phyloP scores from a whole-genome alignment of 108 stramenopile species.

The Cylindrotheca fusiformis region DNA sequence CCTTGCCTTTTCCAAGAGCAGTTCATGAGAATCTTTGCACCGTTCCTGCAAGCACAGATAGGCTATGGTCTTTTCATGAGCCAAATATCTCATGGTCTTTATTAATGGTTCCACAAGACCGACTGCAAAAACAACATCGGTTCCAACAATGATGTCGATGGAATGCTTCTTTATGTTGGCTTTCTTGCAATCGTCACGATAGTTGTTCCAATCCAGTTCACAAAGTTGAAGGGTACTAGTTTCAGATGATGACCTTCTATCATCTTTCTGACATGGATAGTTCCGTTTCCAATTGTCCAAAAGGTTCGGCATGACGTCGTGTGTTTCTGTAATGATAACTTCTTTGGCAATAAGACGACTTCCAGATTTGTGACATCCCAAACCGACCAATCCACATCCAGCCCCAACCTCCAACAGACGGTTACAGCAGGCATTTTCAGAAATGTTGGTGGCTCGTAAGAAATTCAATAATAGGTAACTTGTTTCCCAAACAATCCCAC shows the following conservation, averaged over 20 bases:
- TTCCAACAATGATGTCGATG: constrained; percentile 73
- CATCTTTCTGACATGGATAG: neutral
- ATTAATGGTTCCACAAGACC: constrained; percentile 55
- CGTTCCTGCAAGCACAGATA: constrained; percentile 70
- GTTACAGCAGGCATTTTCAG: constrained; percentile 16
- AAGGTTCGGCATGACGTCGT: constrained; percentile 51
- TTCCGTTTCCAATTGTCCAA: constrained; percentile 34
- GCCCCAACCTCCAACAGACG: constrained; percentile 48
- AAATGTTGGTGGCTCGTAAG: constrained; percentile 17
- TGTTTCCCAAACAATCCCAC: constrained; percentile 83
- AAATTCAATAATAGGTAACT: constrained; percentile 52
- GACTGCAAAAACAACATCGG: constrained; percentile 73
- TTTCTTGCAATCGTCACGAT: constrained; percentile 38
- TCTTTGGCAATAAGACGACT: constrained; percentile 20
- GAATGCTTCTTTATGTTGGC: constrained; percentile 39
- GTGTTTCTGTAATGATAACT: constrained; percentile 64
- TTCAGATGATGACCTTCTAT: neutral
- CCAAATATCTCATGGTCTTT: constrained; percentile 46
- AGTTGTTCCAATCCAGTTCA: constrained; percentile 53
- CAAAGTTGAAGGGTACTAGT: constrained; percentile 4
- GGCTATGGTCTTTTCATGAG: constrained; percentile 35
- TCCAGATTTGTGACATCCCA: constrained; percentile 36
- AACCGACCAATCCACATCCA: constrained; percentile 62
- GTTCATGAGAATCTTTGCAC: constrained; percentile 54
- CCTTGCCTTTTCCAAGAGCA: constrained; percentile 42